A percentile compares a stretch with the other conserved stretches of the same genome.
phyloP scores from a whole-genome alignment of 208 protist species.

The Angomonas ambiguus region DNA sequence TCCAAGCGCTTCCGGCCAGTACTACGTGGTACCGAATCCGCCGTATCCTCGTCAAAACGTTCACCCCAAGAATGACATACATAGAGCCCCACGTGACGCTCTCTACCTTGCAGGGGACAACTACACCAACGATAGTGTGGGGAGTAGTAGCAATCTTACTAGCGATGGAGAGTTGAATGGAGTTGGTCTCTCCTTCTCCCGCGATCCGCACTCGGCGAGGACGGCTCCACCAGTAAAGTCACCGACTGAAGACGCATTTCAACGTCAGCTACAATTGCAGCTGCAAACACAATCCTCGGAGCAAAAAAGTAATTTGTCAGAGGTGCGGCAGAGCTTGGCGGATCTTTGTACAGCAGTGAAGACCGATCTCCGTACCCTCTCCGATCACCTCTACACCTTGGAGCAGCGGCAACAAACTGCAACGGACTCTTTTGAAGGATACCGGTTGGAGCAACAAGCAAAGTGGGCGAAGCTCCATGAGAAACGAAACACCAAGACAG shows the following conservation, averaged over 20 bases:
- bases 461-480: no score
- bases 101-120: not conserved
- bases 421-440: no score
- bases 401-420: no score
- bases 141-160: not conserved
- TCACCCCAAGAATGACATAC: not conserved
- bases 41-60: not conserved
- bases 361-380: constrained; percentile 47
- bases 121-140: not conserved
- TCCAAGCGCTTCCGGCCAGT: not conserved
- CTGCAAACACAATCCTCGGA: constrained; percentile 7
- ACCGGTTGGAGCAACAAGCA: no score
- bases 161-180: not conserved
- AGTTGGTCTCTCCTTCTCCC: not conserved
- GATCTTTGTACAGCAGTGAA: constrained; percentile 63
- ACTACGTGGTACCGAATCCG: not conserved
- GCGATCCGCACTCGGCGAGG: not conserved
- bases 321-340: constrained; percentile 49
- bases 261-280: constrained; percentile 15
- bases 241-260: not conserved
- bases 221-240: not conserved
- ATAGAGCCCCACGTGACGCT: not conserved
- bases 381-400: constrained; percentile 22
- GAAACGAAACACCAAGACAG: no score
- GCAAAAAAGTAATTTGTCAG: constrained; percentile 17